These are phyloP conservation scores for Botrytis fabae DNA, from an alignment of 2,329 filamentous ascomycete species.

Conservation along the genomic window DNA sequence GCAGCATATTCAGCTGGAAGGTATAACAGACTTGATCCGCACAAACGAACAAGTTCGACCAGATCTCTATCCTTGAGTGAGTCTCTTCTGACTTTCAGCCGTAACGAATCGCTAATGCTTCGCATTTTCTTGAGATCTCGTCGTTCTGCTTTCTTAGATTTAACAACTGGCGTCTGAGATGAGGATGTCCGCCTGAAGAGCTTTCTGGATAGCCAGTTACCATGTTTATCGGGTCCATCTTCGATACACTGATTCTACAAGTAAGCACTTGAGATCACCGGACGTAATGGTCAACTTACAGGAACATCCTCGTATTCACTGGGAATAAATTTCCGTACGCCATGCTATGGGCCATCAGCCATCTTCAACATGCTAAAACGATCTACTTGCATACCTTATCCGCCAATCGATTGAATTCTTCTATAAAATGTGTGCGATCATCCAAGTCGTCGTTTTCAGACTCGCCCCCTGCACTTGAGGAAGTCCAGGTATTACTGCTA, in stretches of 20 bases:
- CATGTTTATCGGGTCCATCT: slow-evolving; percentile 34
- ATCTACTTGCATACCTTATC: slow-evolving; percentile 48
- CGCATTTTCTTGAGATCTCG: slow-evolving; percentile 47
- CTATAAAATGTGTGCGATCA: slow-evolving; percentile 50
- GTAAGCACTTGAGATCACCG: neutral
- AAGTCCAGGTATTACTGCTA: slow-evolving; percentile 58
- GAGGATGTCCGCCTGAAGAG: slow-evolving; percentile 44
- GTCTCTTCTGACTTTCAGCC: slow-evolving; percentile 49
- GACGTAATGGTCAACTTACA: slow-evolving; percentile 26
- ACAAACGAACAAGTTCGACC: slow-evolving; percentile 60
- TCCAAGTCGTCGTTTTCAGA: slow-evolving; percentile 53
- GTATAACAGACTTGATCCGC: slow-evolving; percentile 62
- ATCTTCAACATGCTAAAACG: neutral
- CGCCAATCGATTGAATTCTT: slow-evolving; percentile 62
- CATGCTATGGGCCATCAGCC: slow-evolving; percentile 47
- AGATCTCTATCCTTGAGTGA: slow-evolving; percentile 53
- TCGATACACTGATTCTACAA: slow-evolving; percentile 17
- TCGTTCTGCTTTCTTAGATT: slow-evolving; percentile 29
- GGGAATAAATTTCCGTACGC: slow-evolving; percentile 43
- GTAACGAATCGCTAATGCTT: slow-evolving; percentile 57
- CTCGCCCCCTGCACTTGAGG: slow-evolving; percentile 52
- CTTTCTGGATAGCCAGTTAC: slow-evolving; percentile 45
- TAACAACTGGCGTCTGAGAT: slow-evolving; percentile 36
- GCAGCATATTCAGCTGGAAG: slow-evolving; percentile 60
- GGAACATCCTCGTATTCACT: slow-evolving; percentile 31